phyloP scores from a whole-genome alignment of 305 asterid species.

The Euphrasia arctica region DNA sequence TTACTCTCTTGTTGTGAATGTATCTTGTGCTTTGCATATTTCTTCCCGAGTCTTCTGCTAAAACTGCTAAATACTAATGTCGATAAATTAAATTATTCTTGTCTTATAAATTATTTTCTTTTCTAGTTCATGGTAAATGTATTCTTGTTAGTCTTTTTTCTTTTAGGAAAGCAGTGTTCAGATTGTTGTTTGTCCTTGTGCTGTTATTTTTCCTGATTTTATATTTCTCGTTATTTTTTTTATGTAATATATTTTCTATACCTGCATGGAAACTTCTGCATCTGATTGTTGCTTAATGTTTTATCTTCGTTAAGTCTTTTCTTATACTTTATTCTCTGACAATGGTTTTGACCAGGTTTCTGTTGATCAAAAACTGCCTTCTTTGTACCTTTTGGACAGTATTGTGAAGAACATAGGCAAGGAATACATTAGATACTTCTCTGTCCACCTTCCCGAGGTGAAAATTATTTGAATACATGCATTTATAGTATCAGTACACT shows the following conservation, averaged over 20 bases:
- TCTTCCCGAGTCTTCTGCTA: constrained; percentile 8
- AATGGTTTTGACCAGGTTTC: constrained; percentile 55
- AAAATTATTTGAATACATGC: constrained; percentile 27
- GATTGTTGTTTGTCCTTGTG: not conserved
- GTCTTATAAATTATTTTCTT: not conserved
- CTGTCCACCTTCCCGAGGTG: constrained; percentile 85
- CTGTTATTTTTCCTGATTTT: constrained; percentile 1
- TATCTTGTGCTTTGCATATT: constrained; percentile 1
- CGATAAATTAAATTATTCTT: not conserved
- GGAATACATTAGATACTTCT: constrained; percentile 65
- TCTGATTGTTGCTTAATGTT: constrained; percentile 19
- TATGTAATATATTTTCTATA: not conserved
- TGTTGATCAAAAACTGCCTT: constrained; percentile 84
- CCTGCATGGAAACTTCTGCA: not conserved
- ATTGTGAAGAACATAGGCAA: constrained; percentile 94
- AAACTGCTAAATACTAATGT: constrained; percentile 12
- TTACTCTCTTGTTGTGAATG: constrained; percentile 4
- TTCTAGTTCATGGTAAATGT: not conserved
- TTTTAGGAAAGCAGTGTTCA: not conserved
- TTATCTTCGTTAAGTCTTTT: constrained; percentile 14
- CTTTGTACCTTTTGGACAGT: constrained; percentile 91
- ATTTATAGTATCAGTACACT: constrained; percentile 8
- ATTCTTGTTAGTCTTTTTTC: not conserved
- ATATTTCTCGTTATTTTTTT: not conserved
- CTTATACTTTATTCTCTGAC: constrained; percentile 26